Conservation (phyloP, 2,329 filamentous ascomycete genomes). For the Nemania sp. region DNA sequence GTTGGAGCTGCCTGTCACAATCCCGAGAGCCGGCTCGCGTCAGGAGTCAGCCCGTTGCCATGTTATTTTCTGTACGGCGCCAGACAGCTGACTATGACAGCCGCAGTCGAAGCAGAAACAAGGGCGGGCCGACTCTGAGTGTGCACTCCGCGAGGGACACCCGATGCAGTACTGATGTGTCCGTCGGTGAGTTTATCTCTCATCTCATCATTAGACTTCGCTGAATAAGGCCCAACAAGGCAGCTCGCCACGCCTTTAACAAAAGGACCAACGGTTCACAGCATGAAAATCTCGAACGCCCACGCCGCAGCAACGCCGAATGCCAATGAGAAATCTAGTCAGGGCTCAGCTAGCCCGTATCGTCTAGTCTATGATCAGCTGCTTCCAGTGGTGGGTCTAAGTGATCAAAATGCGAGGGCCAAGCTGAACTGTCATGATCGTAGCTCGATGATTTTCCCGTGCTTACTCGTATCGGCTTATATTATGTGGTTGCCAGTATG, state of each 20-base stretch:
- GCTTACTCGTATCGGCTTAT: neutral
- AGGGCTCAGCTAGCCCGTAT: neutral
- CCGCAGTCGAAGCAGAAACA: neutral
- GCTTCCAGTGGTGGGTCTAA: no score
- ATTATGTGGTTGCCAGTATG: neutral
- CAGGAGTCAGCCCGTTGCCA: slow-evolving; percentile 14
- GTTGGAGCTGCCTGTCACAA: slow-evolving; percentile 6
- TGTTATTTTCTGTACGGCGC: neutral
- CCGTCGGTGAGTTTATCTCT: neutral
- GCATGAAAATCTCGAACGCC: neutral
- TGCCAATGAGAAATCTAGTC: neutral
- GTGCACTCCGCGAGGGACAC: neutral
- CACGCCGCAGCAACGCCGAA: neutral
- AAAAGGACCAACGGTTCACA: neutral
- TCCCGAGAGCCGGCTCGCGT: neutral
- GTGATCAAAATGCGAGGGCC: neutral
- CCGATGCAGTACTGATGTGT: slow-evolving; percentile 2
- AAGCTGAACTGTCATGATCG: neutral
- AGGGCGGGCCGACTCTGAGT: neutral
- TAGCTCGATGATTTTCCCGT: neutral
- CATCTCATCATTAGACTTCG: neutral
- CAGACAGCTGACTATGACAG: neutral
- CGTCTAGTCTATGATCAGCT: no score
- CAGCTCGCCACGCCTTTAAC: neutral
- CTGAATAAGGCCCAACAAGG: neutral